Evolutionary conservation across 768 basidiomycete species (phyloP), one percentile per base, ranked within the genome.

Genomic region (Flagelloscypha sp.): DNA sequence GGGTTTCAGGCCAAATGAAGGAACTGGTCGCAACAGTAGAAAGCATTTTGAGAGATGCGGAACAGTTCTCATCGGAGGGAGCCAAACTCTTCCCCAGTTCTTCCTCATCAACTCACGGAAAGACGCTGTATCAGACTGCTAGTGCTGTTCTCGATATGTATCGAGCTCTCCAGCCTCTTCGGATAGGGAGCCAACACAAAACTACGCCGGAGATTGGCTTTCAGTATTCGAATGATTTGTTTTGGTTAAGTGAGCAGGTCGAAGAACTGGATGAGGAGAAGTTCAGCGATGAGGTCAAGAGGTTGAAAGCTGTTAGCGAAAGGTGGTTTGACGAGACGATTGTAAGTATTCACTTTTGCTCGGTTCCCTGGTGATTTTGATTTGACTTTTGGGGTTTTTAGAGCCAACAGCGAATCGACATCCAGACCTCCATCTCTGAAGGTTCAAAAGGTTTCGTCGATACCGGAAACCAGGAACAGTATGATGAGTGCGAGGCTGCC

Each of bases 191-290:
- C 24, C 59, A 65, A 29, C 55, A 84, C 20, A 51, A 51, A 16
- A 54, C 65, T 24, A 60, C 68, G 0, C 61, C 79, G 7, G 74
- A 73, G 13, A 57, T 65, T 18, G 63, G 70, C 1, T 79, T 94
- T 70, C 73, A 75, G 32, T 83, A 83, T 52, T 78, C 85, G 12
- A 95, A 95, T 52, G 83, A 93, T 43, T 87, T 79, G 45, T 47
- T 71, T 15, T 86, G 81, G 52, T 66, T 93, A 18, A 66, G 65
- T 20, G 55, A 58, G 15, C 71, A 81, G 45, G 52, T 81, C 0
- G 63, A 61, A 38, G 62, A 61, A 19, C 42, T 76, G 15, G 57
- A 55, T 30, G 44, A 49, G 16, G 52, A 47, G 3, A 42, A 53
- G n/a, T 35, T 39, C 6, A 30, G 35, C 20, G 38, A 36, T 7